These are phyloP conservation scores for Fusarium robinianum DNA, from an alignment of 2,329 filamentous ascomycete genomes.

Conservation along the genomic window DNA sequence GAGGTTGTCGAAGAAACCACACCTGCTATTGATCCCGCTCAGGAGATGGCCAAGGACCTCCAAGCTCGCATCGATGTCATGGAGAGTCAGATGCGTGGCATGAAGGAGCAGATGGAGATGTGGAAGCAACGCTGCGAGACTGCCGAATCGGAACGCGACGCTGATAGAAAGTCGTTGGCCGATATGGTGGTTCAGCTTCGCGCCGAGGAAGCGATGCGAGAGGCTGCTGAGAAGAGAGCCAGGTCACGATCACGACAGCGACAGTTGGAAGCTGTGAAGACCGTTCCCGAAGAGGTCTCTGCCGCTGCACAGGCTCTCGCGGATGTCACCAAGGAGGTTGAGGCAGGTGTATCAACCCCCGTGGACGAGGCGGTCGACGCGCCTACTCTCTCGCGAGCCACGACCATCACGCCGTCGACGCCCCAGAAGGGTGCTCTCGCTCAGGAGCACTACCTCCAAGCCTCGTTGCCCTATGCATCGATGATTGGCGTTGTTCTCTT, in stretches of 20 bases:
- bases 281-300: slow-evolving; percentile 21
- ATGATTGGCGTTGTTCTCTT: slow-evolving; percentile 82
- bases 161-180: slow-evolving; percentile 73
- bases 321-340: slow-evolving; percentile 19
- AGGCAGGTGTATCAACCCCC: slow-evolving; percentile 25
- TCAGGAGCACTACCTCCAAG: slow-evolving; percentile 50
- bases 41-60: slow-evolving; percentile 39
- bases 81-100: slow-evolving; percentile 77
- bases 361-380: slow-evolving; percentile 45
- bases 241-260: slow-evolving; percentile 45
- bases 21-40: slow-evolving; percentile 45
- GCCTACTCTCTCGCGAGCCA: slow-evolving; percentile 53
- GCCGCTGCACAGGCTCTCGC: slow-evolving; percentile 28
- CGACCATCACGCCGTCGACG: slow-evolving; percentile 53
- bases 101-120: slow-evolving; percentile 77
- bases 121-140: slow-evolving; percentile 78
- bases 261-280: slow-evolving; percentile 31
- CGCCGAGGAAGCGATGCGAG: slow-evolving; percentile 61
- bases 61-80: slow-evolving; percentile 77
- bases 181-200: slow-evolving; percentile 89
- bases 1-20: slow-evolving; percentile 43
- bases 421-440: slow-evolving; percentile 46
- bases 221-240: slow-evolving; percentile 48
- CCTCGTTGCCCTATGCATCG: slow-evolving; percentile 74
- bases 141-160: slow-evolving; percentile 77